phyloP scores from a whole-genome alignment of 768 basidiomycete genomes.

The Calocera cornea region DNA sequence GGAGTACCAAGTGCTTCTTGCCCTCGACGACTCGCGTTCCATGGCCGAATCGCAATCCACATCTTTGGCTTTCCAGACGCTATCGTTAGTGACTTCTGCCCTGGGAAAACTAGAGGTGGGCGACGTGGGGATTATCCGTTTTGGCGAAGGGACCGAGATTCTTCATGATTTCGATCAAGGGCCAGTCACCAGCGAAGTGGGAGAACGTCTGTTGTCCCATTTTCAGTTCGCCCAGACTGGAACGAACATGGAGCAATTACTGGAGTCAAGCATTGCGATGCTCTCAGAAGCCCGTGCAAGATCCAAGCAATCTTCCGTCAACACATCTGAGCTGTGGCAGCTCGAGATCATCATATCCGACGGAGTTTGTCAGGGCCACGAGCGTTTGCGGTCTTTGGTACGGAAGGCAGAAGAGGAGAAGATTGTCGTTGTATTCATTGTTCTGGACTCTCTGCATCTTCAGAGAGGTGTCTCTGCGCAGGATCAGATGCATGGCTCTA shows the following conservation, averaged over 20 bases:
- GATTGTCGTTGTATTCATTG: conserved; percentile 92
- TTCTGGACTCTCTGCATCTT: conserved; percentile 72
- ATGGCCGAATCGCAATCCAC: conserved; percentile 90
- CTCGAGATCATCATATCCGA: conserved; percentile 97
- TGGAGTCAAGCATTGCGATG: conserved; percentile 62
- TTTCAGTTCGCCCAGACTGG: conserved; percentile 84
- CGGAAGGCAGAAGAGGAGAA: conserved; percentile 77
- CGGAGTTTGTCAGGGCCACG: conserved; percentile 96
- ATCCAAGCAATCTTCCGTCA: conserved; percentile 38
- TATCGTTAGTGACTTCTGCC: conserved; percentile 83
- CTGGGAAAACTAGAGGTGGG: conserved; percentile 86
- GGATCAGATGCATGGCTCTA: conserved; percentile 45
- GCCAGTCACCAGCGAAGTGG: conserved; percentile 66
- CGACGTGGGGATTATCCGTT: conserved; percentile 82
- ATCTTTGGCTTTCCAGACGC: conserved; percentile 85
- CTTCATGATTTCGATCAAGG: conserved; percentile 76
- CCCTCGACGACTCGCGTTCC: conserved; percentile 90
- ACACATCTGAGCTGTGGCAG: conserved; percentile 84
- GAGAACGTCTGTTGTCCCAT: conserved; percentile 62
- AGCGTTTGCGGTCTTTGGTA: conserved; percentile 61
- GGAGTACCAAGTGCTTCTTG: conserved; percentile 89
- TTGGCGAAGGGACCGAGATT: conserved; percentile 77
- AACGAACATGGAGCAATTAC: conserved; percentile 71
- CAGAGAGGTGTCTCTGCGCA: conserved; percentile 11
- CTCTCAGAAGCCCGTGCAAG: conserved; percentile 68